Evolutionary conservation across 78 protist species (phyloP), one percentile per base, ranked within the genome.

Genomic region (Tieghemostelium lacteum): DNA sequence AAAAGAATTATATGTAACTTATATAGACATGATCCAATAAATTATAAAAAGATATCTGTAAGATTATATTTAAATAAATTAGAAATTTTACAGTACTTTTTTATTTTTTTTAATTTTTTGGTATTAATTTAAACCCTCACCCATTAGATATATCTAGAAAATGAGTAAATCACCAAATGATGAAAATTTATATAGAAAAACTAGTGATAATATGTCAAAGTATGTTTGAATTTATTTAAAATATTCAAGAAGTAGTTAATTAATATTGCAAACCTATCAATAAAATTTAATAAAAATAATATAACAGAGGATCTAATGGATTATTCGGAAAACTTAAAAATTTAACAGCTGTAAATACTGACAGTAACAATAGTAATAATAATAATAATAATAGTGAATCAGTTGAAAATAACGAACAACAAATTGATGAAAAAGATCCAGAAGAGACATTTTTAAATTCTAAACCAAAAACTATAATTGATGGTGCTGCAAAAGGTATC

Each of bases 401-500:
- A 36, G 33, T 17, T 37, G 74, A 40, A n/a, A n/a, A 45, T 20
- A 62, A 40, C 6, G 31, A 49, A 49, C 10, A 50, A 42, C 4
- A 61, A 17, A 5, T 29, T 26, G 58, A 40, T 5, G 22, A 31
- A 34, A 2, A 20, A 19, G 57, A 39, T 33, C 24, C 14, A n/a
- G 36, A n/a, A 8, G 33, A 37, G 5, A 19, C 3, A n/a, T 2
- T n/a, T 39, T 34, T 33, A 19, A 19, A 36, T 17, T 0, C 42
- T 19, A 75, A 75, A 45, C 89, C 89, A 66, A 83, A 83, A 42
- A 83, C 89, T 33, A 14, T 83, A 20, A 6, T 83, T n/a, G 89
- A 83, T 83, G 89, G 89, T n/a, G 71, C 67, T 4, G 19, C 50
- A 2, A 66, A 50, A 58, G 89, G 89, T 55, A 49, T 69, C 2